Evolutionary conservation across 164 flowering plant genomes (phyloP).

Genomic region (Magnolia kwangsiensis): DNA sequence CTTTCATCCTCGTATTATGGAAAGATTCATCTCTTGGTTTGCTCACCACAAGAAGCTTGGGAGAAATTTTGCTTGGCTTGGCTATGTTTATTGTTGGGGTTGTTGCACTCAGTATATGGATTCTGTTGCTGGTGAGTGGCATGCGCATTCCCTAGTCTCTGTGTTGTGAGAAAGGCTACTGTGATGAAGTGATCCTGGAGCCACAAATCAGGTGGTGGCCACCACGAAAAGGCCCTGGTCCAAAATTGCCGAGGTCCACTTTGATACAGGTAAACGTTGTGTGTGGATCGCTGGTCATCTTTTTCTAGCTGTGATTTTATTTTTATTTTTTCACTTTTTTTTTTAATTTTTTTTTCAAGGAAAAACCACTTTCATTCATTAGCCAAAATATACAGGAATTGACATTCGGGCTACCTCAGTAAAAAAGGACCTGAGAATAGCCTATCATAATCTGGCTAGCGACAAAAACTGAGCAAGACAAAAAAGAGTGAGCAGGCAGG

Average conservation of each 20-base stretch:
- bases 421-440: no score
- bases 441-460: no score
- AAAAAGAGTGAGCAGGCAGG: no score
- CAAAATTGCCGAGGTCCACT: background rate
- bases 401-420: no score
- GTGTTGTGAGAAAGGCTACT: background rate
- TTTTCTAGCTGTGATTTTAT: background rate
- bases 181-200: background rate
- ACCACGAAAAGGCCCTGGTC: background rate
- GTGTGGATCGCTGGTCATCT: background rate
- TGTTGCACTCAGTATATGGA: slow-evolving; percentile 20
- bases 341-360: no score
- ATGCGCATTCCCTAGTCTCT: background rate
- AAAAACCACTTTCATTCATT: no score
- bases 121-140: slow-evolving; percentile 19
- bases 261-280: background rate
- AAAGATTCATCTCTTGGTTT: background rate
- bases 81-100: slow-evolving; percentile 21
- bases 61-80: slow-evolving; percentile 10
- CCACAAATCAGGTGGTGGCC: background rate
- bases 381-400: no score
- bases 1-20: slow-evolving; percentile 12
- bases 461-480: no score
- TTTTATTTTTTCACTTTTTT: no score
- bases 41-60: background rate